Evolutionary conservation across 2,329 filamentous ascomycete genomes (phyloP), one percentile per base, ranked within the genome.

Genomic region (Calonectria multiphialidica): DNA sequence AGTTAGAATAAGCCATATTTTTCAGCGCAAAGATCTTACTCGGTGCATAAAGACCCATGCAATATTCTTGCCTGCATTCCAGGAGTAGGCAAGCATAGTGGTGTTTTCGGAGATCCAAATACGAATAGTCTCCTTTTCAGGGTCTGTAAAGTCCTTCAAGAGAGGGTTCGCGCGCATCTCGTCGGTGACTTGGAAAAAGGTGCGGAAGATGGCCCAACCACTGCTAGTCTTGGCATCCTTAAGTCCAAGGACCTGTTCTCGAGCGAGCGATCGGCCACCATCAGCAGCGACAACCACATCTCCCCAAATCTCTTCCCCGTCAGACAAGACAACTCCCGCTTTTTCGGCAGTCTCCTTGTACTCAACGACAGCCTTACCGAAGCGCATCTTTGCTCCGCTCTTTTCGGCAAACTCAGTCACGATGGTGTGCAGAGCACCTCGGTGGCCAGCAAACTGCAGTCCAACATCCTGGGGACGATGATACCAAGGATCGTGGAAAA

Each of bases 201-300:
- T 61, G 5, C 75, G 74, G 15, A 77, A 77, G 15, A 77, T 49
- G 1, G 75, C 75, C 8, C 77, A 77, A 2, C 75, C 75, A 7
- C 75, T 77, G 18, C 74, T 77, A 7, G 21, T 57, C 72, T 77
- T 3, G 65, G 72, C 72, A 4, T 77, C 75, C 0, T 69, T 28
- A 4, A 75, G 61, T 3, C 75, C 75, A 2, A 77, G 23, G 9
- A 77, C 74, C n/a, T 75, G 68, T 15, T 77, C 74, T 37, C 75
- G 70, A 10, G 75, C 75, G 16, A 74, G 74, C 0, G 75, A 77
- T 15, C 75, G 71, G 1, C 74, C 74, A 0, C 75, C 75, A 18
- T 77, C 75, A 6, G 75, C 75, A 7, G 74, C 75, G 21, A 77
- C 71, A 8, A 77, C 74, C 8, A 76, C 69, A 18, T 77, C 75